Evolutionary conservation across 495 filamentous ascomycete species (phyloP).

Genomic region (Penicillium simplicissimum): DNA sequence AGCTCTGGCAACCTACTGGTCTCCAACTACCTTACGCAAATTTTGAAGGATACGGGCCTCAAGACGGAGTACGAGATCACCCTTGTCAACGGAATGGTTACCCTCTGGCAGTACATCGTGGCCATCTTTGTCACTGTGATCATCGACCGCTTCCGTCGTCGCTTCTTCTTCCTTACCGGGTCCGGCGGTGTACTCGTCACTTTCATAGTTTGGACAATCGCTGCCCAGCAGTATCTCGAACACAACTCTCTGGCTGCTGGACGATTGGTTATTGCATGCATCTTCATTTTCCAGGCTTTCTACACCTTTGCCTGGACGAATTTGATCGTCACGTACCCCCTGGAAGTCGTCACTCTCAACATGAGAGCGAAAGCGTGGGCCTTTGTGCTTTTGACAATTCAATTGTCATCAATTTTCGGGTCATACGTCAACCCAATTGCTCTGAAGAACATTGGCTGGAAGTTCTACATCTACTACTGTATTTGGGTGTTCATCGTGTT

Average conservation of each 20-base stretch:
- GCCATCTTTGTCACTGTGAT: conserved; percentile 54
- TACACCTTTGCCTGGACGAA: conserved; percentile 62
- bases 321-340: conserved; percentile 60
- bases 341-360: conserved; percentile 64
- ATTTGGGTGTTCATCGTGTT: conserved; percentile 60
- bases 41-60: conserved; percentile 59
- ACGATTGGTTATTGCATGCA: conserved; percentile 57
- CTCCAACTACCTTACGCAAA: conserved; percentile 57
- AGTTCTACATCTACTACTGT: conserved; percentile 60
- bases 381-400: conserved; percentile 59
- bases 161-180: conserved; percentile 55
- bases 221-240: conserved; percentile 53
- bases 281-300: conserved; percentile 57
- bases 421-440: conserved; percentile 59
- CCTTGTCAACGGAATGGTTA: conserved; percentile 28
- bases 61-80: conserved; percentile 47
- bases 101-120: conserved; percentile 46
- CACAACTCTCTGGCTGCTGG: conserved; percentile 46
- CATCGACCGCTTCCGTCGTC: conserved; percentile 57
- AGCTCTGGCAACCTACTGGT: conserved; percentile 67
- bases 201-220: conserved; percentile 58
- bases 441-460: conserved; percentile 53
- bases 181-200: conserved; percentile 58
- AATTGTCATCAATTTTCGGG: conserved; percentile 56
- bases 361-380: conserved; percentile 68